Evolutionary conservation across 768 basidiomycete genomes (phyloP).

Genomic region (Boletus rubescentipes): DNA sequence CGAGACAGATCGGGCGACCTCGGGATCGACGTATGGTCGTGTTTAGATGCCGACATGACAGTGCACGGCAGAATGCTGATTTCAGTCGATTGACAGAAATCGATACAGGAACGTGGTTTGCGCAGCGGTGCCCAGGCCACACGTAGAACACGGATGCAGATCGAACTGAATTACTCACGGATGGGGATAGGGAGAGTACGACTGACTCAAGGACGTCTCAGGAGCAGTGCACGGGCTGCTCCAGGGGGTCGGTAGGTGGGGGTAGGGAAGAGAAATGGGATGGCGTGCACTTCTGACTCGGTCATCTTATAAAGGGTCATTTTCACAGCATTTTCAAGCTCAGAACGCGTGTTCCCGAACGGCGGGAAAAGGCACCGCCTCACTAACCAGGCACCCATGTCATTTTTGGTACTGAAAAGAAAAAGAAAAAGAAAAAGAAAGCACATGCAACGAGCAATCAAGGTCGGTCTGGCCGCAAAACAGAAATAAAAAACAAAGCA

Average conservation of each 20-base stretch:
- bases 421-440: not conserved
- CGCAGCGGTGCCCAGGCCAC: conserved; percentile 24
- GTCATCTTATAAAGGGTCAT: conserved; percentile 27
- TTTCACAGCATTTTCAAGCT: conserved; percentile 37
- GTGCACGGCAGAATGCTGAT: conserved; percentile 20
- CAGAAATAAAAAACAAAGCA: not conserved
- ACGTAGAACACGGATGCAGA: conserved; percentile 29
- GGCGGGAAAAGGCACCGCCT: conserved; percentile 24
- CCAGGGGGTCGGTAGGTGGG: conserved; percentile 19
- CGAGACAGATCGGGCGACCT: conserved; percentile 35
- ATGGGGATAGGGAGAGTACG: conserved; percentile 13
- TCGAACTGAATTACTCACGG: conserved; percentile 31
- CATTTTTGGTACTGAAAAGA: not conserved
- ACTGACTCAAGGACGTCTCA: conserved; percentile 18
- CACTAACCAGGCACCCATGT: conserved; percentile 4
- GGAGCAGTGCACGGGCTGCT: conserved; percentile 23
- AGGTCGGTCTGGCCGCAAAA: not conserved
- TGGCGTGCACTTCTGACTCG: conserved; percentile 24
- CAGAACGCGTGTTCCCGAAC: conserved; percentile 30
- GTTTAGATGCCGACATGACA: conserved; percentile 15
- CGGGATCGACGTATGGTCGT: conserved; percentile 20
- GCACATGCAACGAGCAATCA: not conserved
- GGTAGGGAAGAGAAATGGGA: conserved; percentile 14
- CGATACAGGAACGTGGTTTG: conserved; percentile 13
- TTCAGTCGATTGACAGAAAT: conserved; percentile 32